A percentile compares a stretch with the other conserved stretches of the same genome.
phyloP scores from a whole-genome alignment of 148 eudicot genomes.

The Fallopia convolvulus region DNA sequence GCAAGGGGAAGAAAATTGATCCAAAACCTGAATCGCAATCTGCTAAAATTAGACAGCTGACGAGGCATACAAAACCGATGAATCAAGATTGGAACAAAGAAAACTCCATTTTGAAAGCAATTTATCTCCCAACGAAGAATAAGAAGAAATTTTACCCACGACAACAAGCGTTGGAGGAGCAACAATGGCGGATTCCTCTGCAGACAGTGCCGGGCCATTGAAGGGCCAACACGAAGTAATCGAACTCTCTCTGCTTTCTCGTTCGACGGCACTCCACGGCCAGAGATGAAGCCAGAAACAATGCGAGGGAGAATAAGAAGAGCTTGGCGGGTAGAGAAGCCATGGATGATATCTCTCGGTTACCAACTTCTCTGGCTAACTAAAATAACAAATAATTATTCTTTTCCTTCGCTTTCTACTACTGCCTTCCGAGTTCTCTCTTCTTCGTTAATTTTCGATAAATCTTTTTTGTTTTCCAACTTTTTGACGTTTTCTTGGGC shows the following conservation, averaged over 20 bases:
- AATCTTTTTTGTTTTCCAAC: background rate
- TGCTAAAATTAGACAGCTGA: background rate
- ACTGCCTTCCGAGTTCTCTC: background rate
- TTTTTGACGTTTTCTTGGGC: background rate
- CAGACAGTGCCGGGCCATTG: conserved; percentile 91
- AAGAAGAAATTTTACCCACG: conserved; percentile 31
- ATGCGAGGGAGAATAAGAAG: conserved; percentile 3
- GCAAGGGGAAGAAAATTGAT: background rate
- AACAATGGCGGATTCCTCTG: conserved; percentile 45
- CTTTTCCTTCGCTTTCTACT: background rate
- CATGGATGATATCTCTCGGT: background rate
- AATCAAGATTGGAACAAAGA: background rate
- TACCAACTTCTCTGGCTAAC: background rate
- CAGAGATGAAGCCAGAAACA: background rate
- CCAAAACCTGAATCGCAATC: background rate
- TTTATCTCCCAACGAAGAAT: background rate
- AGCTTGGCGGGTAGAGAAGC: conserved; percentile 6
- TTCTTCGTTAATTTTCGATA: background rate
- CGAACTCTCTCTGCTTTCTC: conserved; percentile 59
- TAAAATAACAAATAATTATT: background rate
- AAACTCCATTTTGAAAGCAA: background rate
- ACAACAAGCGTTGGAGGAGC: conserved; percentile 71
- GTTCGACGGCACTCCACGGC: conserved; percentile 1
- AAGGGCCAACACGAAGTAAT: conserved; percentile 68
- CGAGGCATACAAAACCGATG: background rate